Percentiles rank a stretch among this genome's conserved stretches.
phyloP scores from a whole-genome alignment of 441 rosid genomes.

The Erodium moschatum region DNA sequence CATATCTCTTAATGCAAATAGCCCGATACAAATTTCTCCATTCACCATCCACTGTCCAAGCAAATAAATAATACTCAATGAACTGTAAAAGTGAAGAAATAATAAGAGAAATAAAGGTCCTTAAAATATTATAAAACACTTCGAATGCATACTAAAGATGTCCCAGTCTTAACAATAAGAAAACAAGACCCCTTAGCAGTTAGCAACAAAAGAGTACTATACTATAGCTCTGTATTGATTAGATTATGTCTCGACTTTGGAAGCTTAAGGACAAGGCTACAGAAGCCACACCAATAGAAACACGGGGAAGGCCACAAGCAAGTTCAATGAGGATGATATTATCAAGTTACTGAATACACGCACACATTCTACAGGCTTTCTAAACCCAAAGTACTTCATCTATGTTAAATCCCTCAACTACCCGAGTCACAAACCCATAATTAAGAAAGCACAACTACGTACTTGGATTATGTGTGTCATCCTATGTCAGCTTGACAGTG shows the following conservation, averaged over 20 bases:
- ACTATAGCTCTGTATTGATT: background rate
- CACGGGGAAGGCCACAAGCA: background rate
- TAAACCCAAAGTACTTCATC: background rate
- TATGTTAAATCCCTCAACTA: constrained; percentile 1
- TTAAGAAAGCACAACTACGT: background rate
- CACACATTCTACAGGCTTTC: background rate
- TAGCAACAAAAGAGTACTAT: no score
- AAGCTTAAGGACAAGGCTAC: background rate
- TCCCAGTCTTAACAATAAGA: no score
- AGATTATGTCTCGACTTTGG: background rate
- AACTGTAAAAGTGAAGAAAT: constrained; percentile 20
- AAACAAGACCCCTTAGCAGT: no score
- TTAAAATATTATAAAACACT: background rate
- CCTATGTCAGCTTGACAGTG: background rate
- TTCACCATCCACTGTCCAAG: constrained; percentile 90
- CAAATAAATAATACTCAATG: constrained; percentile 15
- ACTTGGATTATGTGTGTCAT: background rate
- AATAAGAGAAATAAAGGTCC: constrained; percentile 2
- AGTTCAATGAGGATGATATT: background rate
- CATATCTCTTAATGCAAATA: constrained; percentile 82
- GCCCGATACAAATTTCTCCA: constrained; percentile 96
- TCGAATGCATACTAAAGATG: no score
- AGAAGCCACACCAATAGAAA: constrained; percentile 3
- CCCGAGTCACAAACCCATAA: background rate
- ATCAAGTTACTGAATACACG: constrained; percentile 5